phyloP scores from a whole-genome alignment of 2,329 filamentous ascomycete species.

The Beauveria sp. region DNA sequence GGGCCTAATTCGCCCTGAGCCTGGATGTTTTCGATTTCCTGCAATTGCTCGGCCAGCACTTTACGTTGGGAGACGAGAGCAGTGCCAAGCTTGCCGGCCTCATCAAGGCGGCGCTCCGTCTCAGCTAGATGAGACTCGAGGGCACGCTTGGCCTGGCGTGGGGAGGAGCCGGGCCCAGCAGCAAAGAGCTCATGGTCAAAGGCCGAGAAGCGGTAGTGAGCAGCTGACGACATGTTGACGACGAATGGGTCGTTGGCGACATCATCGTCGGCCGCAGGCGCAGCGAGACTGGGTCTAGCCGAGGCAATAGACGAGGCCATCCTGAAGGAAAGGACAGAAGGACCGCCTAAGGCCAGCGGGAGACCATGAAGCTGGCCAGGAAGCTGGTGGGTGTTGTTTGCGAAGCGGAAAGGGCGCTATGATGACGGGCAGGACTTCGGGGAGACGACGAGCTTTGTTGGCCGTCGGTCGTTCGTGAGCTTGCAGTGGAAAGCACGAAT shows the following conservation, averaged over 20 bases:
- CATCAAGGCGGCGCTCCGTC: constrained; percentile 83
- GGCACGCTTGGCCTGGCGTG: constrained; percentile 78
- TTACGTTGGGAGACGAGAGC: constrained; percentile 81
- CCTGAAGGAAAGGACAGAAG: constrained; percentile 15
- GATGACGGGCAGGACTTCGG: neutral
- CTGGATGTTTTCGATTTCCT: constrained; percentile 74
- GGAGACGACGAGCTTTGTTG: neutral
- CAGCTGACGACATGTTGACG: constrained; percentile 34
- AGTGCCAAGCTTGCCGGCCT: constrained; percentile 82
- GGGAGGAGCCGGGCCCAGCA: constrained; percentile 67
- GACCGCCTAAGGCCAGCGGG: constrained; percentile 9
- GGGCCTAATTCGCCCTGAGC: constrained; percentile 71
- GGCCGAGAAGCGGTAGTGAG: constrained; percentile 65
- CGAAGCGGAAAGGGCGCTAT: neutral
- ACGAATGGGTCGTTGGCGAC: constrained; percentile 51
- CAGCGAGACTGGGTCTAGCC: constrained; percentile 34
- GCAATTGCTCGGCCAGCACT: constrained; percentile 71
- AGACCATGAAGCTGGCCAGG: constrained; percentile 11
- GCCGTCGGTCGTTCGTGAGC: neutral
- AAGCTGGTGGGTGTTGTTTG: neutral
- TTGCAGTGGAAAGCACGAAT: neutral
- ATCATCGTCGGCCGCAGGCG: constrained; percentile 36
- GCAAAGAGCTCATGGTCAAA: constrained; percentile 78
- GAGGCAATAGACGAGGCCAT: constrained; percentile 38
- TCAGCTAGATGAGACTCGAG: constrained; percentile 88